Base-by-base conservation (phyloP, 345 rosid species). In the Syzygium grande region DNA sequence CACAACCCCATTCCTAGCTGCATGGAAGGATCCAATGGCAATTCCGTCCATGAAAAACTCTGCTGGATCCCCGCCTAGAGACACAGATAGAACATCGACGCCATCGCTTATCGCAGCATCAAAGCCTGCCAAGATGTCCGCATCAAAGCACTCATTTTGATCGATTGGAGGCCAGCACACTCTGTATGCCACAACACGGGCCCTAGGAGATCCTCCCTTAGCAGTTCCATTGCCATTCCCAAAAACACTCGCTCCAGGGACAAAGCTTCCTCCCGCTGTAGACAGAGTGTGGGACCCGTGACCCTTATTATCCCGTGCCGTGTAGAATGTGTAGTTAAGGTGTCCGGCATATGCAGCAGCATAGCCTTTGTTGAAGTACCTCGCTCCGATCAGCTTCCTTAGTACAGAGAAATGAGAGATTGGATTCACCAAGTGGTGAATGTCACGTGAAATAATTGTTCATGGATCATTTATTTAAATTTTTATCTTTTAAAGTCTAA, bases 241-340 rank as follows among this genome's bases (percentile, higher is more conserved):
- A 14, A 65, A 85, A n/a, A 93, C 54, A 78, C 56, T 90, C 6
- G 89, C 93, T 34, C 86, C 85, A 0, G 88, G 84, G 27, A 90
- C 93, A 38, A 88, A 93, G 78, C 84, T 89, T 19, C 94, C 93
- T 1, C 83, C 94, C 0, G 93, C 93, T 1, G 94, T 93, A 2
- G 95, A 92, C 22, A 93, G 59, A 9, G 95, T 92, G 90, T 93
- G 95, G 3, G 90, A 58, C 19, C 94, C 95, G 55, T 93, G 95
- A 10, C 95, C 94, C 0, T 90, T 68, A 1, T 17, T 6, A 89
- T 92, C 95, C 23, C 95, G 91, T 2, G 89, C 83, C 9, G 92
- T 63, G 46, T 86, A 25, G 22, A 52, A 22, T 5, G 77, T 68
- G 11, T 83, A 13, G 34, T 87, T 80, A 2, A 87, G 25, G 1